Conservation (phyloP, 306 rosid genomes). For the Trifolium repens region DNA sequence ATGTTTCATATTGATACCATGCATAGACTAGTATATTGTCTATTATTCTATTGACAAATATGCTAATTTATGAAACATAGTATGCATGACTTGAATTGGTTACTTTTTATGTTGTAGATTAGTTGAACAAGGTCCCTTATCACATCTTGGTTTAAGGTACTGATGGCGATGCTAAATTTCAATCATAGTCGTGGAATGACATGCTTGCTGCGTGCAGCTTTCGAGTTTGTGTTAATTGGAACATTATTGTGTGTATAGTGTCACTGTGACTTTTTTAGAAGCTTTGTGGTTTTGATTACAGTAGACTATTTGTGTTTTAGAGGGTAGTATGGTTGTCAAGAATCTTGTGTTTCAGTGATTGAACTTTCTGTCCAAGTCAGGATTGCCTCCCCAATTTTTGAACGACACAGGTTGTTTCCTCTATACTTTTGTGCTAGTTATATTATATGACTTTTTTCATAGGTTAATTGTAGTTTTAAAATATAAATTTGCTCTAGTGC, state of each 20-base stretch:
- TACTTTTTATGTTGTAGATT: too few species aligned
- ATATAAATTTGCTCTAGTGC: conserved; percentile 64
- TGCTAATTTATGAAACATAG: too few species aligned
- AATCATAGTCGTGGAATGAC: conserved; percentile 13
- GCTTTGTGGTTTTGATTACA: conserved; percentile 17
- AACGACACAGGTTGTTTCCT: conserved; percentile 84
- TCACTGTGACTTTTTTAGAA: background rate
- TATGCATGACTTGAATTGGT: too few species aligned
- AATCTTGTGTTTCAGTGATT: conserved; percentile 19
- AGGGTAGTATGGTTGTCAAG: conserved; percentile 19
- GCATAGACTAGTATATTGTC: too few species aligned
- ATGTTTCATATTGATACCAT: too few species aligned
- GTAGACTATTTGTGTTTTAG: background rate
- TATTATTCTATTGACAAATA: too few species aligned
- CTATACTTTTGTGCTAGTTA: conserved; percentile 1
- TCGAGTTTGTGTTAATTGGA: conserved; percentile 20
- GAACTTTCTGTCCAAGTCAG: conserved; percentile 72
- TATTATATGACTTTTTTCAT: conserved; percentile 3
- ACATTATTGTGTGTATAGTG: background rate
- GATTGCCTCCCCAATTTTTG: conserved; percentile 93
- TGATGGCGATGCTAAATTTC: background rate
- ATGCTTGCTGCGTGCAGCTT: background rate
- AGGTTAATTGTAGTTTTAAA: conserved; percentile 39
- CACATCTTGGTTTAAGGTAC: too few species aligned
- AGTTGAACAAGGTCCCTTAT: too few species aligned